Evolutionary conservation across 106 monocot genomes (phyloP), one percentile per base, ranked within the genome.

Genomic region (Dioscorea alata): DNA sequence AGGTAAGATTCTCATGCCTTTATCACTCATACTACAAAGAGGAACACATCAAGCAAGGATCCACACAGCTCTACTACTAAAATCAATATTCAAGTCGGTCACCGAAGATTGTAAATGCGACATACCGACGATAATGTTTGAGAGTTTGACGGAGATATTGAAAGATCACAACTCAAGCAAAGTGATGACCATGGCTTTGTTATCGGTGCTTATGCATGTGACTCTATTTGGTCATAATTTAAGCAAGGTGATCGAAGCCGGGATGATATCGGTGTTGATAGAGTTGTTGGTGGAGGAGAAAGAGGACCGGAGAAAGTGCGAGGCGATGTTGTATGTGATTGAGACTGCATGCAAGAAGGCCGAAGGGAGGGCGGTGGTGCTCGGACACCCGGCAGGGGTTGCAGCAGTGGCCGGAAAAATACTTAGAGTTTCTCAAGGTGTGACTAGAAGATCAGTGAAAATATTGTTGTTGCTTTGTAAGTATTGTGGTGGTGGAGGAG

Each of bases 311-410:
- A 69, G 76, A 22, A 59, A n/a, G 50, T 76, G 76, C 23, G 84
- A 84, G 62, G 57, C 19, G 23, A 80, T 76, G 76, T 49, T 84
- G 69, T 65, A 19, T 18, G 1, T 84, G 18, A 16, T 80, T 60
- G 72, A 72, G 23, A 0, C 31, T 49, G 23, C 75, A 31, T 84
- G 80, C 48, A 28, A 20, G 33, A 59, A 61, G 17, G 84, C 79
- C 4, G 80, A 84, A 64, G 84, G 84, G 25, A 19, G 84, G 65
- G 65, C 72, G 60, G 84, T 71, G 51, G 28, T 84, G 59, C n/a
- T 76, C 32, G 69, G 14, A 21, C 84, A 84, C 69, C 53, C 73
- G 49, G 80, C 84, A 1, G 84, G 79, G 16, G 61, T 79, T 17
- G 80, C 84, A 6, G 72, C 73, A 17, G 73, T 83, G 63, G 66